Evolutionary conservation across 1,139 yeast species (phyloP).

Genomic region (Barnettozyma hawaiiensis): DNA sequence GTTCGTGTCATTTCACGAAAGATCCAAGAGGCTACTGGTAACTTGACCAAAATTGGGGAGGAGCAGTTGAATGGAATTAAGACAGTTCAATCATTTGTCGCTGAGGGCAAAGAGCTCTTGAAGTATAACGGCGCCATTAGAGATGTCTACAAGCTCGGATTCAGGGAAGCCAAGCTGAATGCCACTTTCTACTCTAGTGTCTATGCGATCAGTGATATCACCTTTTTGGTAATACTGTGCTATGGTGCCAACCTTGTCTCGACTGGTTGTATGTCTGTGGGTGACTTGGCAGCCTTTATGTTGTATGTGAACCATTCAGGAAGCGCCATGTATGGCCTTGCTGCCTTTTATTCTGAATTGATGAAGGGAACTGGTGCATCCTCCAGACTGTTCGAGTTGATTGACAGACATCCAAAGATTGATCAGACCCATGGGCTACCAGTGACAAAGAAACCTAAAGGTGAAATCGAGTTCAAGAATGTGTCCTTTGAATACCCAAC

Average conservation of each 20-base stretch:
- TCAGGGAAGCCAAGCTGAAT: constrained; percentile 72
- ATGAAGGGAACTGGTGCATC: constrained; percentile 99
- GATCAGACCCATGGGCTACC: constrained; percentile 55
- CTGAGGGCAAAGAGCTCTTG: constrained; percentile 61
- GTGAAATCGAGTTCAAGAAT: constrained; percentile 55
- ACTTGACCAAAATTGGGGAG: constrained; percentile 82
- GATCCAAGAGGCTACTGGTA: constrained; percentile 83
- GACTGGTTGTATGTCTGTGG: constrained; percentile 67
- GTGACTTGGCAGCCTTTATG: constrained; percentile 89
- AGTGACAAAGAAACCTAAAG: constrained; percentile 34
- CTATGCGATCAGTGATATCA: constrained; percentile 74
- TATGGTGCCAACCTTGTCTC: constrained; percentile 79
- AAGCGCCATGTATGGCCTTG: constrained; percentile 80
- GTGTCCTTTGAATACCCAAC: constrained; percentile 82
- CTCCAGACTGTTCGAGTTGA: constrained; percentile 80
- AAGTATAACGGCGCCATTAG: constrained; percentile 68
- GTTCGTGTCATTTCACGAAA: constrained; percentile 69
- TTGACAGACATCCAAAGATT: constrained; percentile 69
- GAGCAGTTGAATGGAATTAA: constrained; percentile 83
- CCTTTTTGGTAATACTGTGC: constrained; percentile 68
- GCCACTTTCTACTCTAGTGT: constrained; percentile 76
- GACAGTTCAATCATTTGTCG: constrained; percentile 86
- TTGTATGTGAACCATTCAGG: constrained; percentile 94
- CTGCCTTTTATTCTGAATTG: constrained; percentile 84
- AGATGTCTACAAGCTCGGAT: constrained; percentile 66